Evolutionary conservation across 2,329 filamentous ascomycete species (phyloP).

Genomic region (Diaporthe sp.): DNA sequence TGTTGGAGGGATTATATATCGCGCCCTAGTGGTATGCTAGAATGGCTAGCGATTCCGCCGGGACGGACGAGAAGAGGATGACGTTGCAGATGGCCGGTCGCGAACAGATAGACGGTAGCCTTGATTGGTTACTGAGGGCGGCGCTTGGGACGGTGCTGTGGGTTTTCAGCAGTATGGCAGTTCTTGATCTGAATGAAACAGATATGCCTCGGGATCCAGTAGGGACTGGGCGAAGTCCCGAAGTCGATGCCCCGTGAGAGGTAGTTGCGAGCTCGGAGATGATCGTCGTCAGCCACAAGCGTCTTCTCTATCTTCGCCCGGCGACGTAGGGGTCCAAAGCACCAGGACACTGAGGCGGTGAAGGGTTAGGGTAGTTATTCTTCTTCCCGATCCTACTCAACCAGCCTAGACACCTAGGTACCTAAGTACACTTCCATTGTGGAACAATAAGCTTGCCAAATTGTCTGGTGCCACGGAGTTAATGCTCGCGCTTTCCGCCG

Average conservation of each 20-base stretch:
- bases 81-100: constrained; percentile 14
- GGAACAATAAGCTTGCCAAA: neutral
- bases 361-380: constrained; percentile 2
- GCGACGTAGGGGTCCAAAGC: neutral
- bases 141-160: neutral
- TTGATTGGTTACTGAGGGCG: neutral
- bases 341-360: neutral
- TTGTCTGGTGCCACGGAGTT: neutral
- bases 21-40: constrained; percentile 8
- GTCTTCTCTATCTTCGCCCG: neutral
- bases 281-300: constrained; percentile 33
- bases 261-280: constrained; percentile 1
- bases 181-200: neutral
- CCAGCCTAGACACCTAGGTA: no score
- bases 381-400: neutral
- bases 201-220: neutral
- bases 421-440: neutral
- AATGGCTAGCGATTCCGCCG: constrained; percentile 18
- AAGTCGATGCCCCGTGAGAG: constrained; percentile 2
- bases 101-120: neutral
- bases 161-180: neutral
- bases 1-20: neutral
- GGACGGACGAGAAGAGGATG: constrained; percentile 3
- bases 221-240: neutral
- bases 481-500: neutral